A percentile compares a stretch with the other conserved stretches of the same genome.
These are phyloP conservation scores for Volvox reticuliferus DNA, from an alignment of 139 green algal species.

Conservation along the genomic window DNA sequence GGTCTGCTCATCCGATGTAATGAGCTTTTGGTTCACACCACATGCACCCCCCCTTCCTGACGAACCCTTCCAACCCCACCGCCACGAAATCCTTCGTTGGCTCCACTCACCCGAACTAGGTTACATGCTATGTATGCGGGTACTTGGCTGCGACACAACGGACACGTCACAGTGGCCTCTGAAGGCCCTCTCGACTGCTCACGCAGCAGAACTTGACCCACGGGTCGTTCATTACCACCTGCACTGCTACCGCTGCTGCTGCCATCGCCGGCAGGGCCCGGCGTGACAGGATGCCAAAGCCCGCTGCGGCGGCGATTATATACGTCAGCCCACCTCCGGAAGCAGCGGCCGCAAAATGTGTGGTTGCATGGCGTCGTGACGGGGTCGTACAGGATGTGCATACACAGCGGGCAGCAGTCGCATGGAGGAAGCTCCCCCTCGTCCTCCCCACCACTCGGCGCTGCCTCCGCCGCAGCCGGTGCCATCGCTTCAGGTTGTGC, in stretches of 20 bases:
- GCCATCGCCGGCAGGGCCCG: not conserved
- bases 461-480: not conserved
- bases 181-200: not conserved
- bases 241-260: not conserved
- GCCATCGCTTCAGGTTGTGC: not conserved
- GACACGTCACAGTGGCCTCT: not conserved
- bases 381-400: slow-evolving; percentile 33
- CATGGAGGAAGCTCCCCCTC: not conserved
- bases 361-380: slow-evolving; percentile 17
- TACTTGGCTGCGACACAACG: slow-evolving; percentile 1
- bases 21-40: too few species aligned
- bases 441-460: not conserved
- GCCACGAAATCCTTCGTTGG: too few species aligned
- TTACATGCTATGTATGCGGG: not conserved
- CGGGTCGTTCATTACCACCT: not conserved
- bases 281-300: not conserved
- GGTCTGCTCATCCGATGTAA: too few species aligned
- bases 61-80: too few species aligned
- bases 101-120: not conserved
- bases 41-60: too few species aligned
- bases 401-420: slow-evolving; percentile 35
- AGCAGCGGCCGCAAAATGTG: slow-evolving; percentile 40
- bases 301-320: not conserved
- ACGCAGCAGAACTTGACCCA: not conserved
- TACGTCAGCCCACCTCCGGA: slow-evolving; percentile 21